phyloP scores from a whole-genome alignment of 2,329 filamentous ascomycete species.

The Verticillium albo-atrum region DNA sequence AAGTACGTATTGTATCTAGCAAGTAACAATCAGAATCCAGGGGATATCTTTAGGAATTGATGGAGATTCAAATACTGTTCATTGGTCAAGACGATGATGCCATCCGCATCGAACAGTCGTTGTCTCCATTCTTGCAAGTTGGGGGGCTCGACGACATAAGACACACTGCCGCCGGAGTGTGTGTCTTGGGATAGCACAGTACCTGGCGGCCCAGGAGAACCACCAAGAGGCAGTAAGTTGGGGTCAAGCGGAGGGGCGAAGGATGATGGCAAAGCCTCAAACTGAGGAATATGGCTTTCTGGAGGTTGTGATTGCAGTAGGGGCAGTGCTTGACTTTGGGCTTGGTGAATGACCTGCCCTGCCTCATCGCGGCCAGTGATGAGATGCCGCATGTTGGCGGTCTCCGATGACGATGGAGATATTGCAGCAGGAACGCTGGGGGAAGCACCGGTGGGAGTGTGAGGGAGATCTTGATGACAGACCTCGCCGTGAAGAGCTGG shows the following conservation, averaged over 20 bases:
- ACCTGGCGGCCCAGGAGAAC: neutral
- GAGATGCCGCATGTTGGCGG: neutral
- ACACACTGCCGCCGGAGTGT: constrained; percentile 45
- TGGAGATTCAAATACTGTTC: constrained; percentile 54
- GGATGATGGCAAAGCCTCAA: neutral
- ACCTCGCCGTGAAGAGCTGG: neutral
- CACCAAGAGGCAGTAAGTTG: neutral
- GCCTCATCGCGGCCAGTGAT: neutral
- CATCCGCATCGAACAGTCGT: constrained; percentile 70
- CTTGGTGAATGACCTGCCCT: neutral
- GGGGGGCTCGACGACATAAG: constrained; percentile 59
- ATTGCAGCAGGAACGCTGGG: neutral
- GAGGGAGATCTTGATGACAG: neutral
- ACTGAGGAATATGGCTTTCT: neutral
- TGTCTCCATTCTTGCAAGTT: constrained; percentile 66
- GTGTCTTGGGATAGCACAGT: constrained; percentile 12
- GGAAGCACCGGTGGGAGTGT: neutral
- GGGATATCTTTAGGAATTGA: constrained; percentile 5
- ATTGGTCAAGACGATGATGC: constrained; percentile 66
- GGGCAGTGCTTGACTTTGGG: neutral
- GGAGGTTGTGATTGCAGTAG: neutral
- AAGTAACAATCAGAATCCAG: neutral
- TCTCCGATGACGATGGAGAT: neutral
- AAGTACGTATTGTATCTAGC: constrained; percentile 74
- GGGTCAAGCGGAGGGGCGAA: neutral